Evolutionary conservation across 179 eudicot genomes (phyloP).

Genomic region (Vitellaria paradoxa): DNA sequence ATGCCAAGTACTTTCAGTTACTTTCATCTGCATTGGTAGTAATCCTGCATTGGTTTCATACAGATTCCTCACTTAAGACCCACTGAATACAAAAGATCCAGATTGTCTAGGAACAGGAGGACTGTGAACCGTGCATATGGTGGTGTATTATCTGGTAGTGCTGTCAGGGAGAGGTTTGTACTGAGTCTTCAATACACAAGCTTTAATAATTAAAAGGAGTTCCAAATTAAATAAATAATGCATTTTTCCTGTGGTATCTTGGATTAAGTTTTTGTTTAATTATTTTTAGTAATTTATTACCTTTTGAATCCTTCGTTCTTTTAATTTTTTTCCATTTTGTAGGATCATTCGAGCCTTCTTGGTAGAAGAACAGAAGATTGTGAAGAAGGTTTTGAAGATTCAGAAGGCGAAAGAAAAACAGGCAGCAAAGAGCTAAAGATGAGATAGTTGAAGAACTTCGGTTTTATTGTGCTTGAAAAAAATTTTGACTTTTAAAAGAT

Average conservation of each 20-base stretch:
- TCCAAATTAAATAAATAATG: not conserved
- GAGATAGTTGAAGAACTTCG: not conserved
- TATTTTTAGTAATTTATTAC: not conserved
- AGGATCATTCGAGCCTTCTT: slow-evolving; percentile 70
- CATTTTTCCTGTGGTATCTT: not conserved
- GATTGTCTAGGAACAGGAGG: slow-evolving; percentile 71
- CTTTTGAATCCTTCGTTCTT: not conserved
- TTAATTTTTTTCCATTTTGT: not conserved
- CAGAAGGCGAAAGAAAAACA: slow-evolving; percentile 72
- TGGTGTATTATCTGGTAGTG: slow-evolving; percentile 71
- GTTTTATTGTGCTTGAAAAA: slow-evolving; percentile 6
- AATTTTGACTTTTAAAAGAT: slow-evolving; percentile 18
- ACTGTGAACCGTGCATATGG: slow-evolving; percentile 85
- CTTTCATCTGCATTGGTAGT: not conserved
- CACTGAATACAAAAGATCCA: slow-evolving; percentile 65
- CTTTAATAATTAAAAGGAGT: not conserved
- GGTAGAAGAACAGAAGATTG: slow-evolving; percentile 83
- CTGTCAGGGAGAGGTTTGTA: slow-evolving; percentile 73
- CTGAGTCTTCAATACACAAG: not conserved
- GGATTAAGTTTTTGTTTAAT: not conserved
- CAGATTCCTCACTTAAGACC: slow-evolving; percentile 87
- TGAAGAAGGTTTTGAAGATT: slow-evolving; percentile 80
- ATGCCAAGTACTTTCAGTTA: too few relatives aligned
- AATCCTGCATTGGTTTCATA: not conserved
- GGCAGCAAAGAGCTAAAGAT: slow-evolving; percentile 31